Evolutionary conservation across 116 monocot species (phyloP), one percentile per base, ranked within the genome.

Genomic region (Zostera marina): DNA sequence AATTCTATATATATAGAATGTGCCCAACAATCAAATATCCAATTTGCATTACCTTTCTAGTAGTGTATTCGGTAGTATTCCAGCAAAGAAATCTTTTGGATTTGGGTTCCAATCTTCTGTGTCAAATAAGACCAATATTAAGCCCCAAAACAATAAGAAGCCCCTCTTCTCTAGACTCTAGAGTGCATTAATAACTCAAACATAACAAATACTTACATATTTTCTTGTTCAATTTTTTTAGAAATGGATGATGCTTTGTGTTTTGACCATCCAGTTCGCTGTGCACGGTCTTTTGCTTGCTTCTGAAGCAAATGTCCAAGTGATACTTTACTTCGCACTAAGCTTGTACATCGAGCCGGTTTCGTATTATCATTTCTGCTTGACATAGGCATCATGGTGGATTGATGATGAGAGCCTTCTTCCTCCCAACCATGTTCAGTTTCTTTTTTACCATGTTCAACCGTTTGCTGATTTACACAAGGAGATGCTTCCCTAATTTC

Each of bases 151-250:
- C n/a, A n/a, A n/a, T n/a, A n/a, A n/a, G n/a, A n/a, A n/a, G n/a
- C n/a, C n/a, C n/a, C n/a, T n/a, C n/a, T n/a, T n/a, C n/a, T n/a
- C n/a, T n/a, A n/a, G n/a, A n/a, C n/a, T n/a, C n/a, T n/a, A n/a
- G n/a, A n/a, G n/a, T n/a, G n/a, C n/a, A 32, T 32, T 32, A 32
- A 32, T 1, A 32, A 32, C 5, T 32, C 32, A 32, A 32, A 1
- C 32, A 32, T 1, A 32, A 3, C 5, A 32, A 42, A 59, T 21
- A 89, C 98, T 85, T 74, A 98, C 98, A 89, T 47, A 56, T 90
- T 98, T 60, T 98, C 81, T 67, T 90, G 85, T 63, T 98, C 98
- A 68, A 90, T 85, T 70, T 98, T 98, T 51, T 98, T 90, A 64
- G 89, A 85, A 67, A 89, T 85, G 53, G 89, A 80, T 9, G 82